Evolutionary conservation across 768 basidiomycete species (phyloP), one percentile per base, ranked within the genome.

Genomic region (Dioszegia hungarica): DNA sequence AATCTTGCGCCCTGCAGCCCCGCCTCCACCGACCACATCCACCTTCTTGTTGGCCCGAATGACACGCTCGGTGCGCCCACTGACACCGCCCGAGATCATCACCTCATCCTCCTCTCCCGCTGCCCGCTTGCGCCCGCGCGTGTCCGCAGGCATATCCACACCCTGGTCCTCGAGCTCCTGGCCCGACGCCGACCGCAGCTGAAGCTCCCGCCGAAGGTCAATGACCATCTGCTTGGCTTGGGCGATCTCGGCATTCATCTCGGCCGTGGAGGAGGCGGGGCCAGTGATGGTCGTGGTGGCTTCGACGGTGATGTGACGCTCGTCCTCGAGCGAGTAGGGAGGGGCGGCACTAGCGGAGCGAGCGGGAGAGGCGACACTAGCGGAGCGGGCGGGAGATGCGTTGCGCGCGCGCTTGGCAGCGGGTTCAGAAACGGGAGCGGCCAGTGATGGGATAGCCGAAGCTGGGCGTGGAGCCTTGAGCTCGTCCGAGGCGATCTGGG

Each of bases 161-260:
- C 59, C 68, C 57, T 64, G 60, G 28, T 69, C 66, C 45, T 66
- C 61, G 9, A 66, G 48, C 28, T 54, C 59, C 29, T 67, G 70
- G 15, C 66, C 75, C 3, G 60, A 64, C 5, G 70, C 66, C 0
- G 54, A 54, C 15, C 66, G 60, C 1, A 73, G 61, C 19, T 59
- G 82, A 19, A 86, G 79, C 73, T 86, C 80, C 1, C 82, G 82
- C 68, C 87, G 89, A 60, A 93, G 75, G 49, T 82, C 80, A 37
- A 82, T 81, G 47, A 92, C 88, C 69, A 93, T 74, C 66, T 84
- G 84, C 75, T 84, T 83, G 77, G 90, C 88, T 67, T 90, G 88
- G 29, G 79, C 79, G 39, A 93, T 81, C 57, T 83, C 84, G 0
- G 76, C 79, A 29, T 87, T 85, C 64, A 86, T 85, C 46, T 87